Percentiles rank a stretch among this genome's conserved stretches.
phyloP scores from a whole-genome alignment of 768 basidiomycete genomes.

The Tricholoma matsutake region DNA sequence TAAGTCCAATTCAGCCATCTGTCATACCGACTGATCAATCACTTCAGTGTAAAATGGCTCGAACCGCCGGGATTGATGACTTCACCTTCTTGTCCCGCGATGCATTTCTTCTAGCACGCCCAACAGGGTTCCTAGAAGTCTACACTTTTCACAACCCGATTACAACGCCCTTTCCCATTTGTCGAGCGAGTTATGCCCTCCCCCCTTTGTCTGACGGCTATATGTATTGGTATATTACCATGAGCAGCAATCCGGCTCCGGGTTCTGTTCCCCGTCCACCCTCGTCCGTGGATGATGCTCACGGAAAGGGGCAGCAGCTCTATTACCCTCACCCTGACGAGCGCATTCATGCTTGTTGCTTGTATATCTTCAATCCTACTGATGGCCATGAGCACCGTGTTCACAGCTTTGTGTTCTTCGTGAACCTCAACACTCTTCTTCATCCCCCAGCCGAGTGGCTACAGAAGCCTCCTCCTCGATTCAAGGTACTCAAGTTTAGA shows the following conservation, averaged over 20 bases:
- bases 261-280: constrained; percentile 33
- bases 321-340: constrained; percentile 48
- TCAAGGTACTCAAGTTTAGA: constrained; percentile 4
- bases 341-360: constrained; percentile 47
- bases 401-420: constrained; percentile 48
- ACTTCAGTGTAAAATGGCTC: constrained; percentile 39
- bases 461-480: constrained; percentile 1
- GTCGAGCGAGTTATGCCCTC: constrained; percentile 38
- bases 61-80: constrained; percentile 46
- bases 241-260: constrained; percentile 50
- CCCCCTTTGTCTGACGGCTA: constrained; percentile 43
- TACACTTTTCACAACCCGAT: constrained; percentile 43
- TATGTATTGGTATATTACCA: constrained; percentile 52
- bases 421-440: constrained; percentile 42
- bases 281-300: constrained; percentile 10
- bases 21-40: background rate
- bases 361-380: constrained; percentile 44
- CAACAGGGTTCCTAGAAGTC: constrained; percentile 46
- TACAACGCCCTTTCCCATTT: constrained; percentile 25
- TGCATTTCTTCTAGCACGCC: constrained; percentile 45
- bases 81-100: constrained; percentile 47
- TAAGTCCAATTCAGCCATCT: constrained; percentile 19
- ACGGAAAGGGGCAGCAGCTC: constrained; percentile 24
- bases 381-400: constrained; percentile 35
- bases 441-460: constrained; percentile 17